Evolutionary conservation across 2,329 filamentous ascomycete genomes (phyloP).

Genomic region (Curvularia spicifera): DNA sequence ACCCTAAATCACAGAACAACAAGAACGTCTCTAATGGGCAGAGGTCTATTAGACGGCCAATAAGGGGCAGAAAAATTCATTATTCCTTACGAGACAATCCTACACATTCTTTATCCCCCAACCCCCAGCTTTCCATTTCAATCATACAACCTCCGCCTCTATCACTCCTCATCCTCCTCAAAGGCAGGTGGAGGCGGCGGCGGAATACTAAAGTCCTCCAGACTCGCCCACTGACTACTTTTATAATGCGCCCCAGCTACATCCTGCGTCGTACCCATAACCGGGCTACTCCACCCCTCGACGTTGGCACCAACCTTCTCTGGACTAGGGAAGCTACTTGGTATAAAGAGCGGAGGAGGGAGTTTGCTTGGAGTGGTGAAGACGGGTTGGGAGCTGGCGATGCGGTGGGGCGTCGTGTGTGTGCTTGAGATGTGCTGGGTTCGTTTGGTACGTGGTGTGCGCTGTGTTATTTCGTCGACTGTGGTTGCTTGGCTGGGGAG

Average conservation of each 20-base stretch:
- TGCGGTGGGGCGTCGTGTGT: conserved; percentile 33
- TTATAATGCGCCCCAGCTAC: conserved; percentile 8
- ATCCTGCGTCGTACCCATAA: conserved; percentile 24
- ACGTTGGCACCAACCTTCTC: conserved; percentile 23
- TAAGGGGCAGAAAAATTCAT: no score
- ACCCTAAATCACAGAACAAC: no score
- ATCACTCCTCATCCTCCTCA: conserved; percentile 10
- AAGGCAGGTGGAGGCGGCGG: conserved; percentile 28
- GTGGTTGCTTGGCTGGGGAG: conserved; percentile 45
- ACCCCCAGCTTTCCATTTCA: no score
- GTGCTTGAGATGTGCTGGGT: conserved; percentile 21
- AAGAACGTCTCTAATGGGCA: no score
- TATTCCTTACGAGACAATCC: no score
- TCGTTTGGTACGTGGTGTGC: conserved; percentile 28
- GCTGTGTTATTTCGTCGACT: conserved; percentile 37
- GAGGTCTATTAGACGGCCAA: no score
- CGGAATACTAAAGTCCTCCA: conserved; percentile 47
- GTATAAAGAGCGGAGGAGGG: conserved; percentile 43
- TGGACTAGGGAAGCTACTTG: conserved; percentile 44
- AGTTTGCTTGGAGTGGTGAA: conserved; percentile 33
- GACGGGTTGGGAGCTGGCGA: conserved; percentile 26
- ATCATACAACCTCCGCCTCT: no score
- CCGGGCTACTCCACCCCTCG: conserved; percentile 38
- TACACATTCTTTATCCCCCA: no score
- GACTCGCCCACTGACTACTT: conserved; percentile 28